Evolutionary conservation across 2,329 filamentous ascomycete species (phyloP).

Genomic region (Fusarium acutatum): DNA sequence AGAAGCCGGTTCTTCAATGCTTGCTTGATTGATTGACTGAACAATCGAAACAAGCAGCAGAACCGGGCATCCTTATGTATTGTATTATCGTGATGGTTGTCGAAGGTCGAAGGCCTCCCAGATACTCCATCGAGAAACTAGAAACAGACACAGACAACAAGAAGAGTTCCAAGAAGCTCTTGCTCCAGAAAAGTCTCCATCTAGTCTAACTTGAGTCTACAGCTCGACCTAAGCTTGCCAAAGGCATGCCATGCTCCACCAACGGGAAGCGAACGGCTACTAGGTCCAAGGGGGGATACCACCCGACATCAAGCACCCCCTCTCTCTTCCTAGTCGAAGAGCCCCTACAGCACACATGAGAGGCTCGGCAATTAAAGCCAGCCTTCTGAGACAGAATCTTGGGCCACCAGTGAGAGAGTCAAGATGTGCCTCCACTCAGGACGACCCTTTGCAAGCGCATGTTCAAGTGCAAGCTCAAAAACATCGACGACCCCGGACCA

Average conservation of each 20-base stretch:
- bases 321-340: constrained; percentile 13
- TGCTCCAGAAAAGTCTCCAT: constrained; percentile 35
- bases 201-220: constrained; percentile 11
- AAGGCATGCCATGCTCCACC: constrained; percentile 33
- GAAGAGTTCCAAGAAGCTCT: constrained; percentile 24
- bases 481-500: constrained; percentile 35
- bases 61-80: constrained; percentile 42
- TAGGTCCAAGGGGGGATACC: constrained; percentile 31
- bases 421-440: constrained; percentile 35
- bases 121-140: constrained; percentile 25
- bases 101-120: constrained; percentile 43
- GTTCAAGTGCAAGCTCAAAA: constrained; percentile 37
- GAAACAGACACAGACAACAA: constrained; percentile 8
- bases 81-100: constrained; percentile 36
- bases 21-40: constrained; percentile 27
- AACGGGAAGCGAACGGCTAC: constrained; percentile 43
- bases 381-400: constrained; percentile 26
- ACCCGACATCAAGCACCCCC: constrained; percentile 26
- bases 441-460: constrained; percentile 34
- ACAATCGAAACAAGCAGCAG: constrained; percentile 23
- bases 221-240: constrained; percentile 25
- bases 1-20: constrained; percentile 42
- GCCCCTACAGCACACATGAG: constrained; percentile 27
- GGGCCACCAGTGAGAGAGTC: constrained; percentile 30
- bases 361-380: constrained; percentile 34